These are phyloP conservation scores for Plectosphaerella sp. DNA, from an alignment of 2,329 filamentous ascomycete species.

Conservation along the genomic window DNA sequence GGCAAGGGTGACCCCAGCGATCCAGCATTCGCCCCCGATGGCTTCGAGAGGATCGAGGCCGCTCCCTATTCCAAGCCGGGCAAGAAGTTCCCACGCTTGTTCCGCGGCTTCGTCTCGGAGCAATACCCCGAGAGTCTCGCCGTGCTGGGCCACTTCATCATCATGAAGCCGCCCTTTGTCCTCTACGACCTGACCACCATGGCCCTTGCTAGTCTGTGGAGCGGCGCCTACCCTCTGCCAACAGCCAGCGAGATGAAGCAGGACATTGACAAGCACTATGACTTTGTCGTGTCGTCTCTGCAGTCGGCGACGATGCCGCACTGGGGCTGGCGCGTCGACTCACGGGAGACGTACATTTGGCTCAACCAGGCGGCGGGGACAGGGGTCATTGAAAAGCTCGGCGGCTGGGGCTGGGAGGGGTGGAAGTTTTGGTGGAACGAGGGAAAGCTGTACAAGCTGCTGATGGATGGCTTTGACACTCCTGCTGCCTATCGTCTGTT, in stretches of 20 bases:
- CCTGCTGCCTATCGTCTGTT: conserved; percentile 36
- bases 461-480: conserved; percentile 33
- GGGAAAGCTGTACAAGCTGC: conserved; percentile 30
- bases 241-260: conserved; percentile 14
- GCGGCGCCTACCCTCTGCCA: conserved; percentile 15
- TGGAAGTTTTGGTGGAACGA: conserved; percentile 40
- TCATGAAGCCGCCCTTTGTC: conserved; percentile 19
- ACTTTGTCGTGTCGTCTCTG: conserved; percentile 14
- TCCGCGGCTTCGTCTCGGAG: conserved; percentile 23
- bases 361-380: conserved; percentile 37
- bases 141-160: conserved; percentile 19
- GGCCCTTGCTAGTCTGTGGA: conserved; percentile 23
- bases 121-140: conserved; percentile 25
- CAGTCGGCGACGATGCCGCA: conserved; percentile 17
- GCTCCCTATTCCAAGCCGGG: conserved; percentile 15
- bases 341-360: conserved; percentile 22
- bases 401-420: conserved; percentile 29
- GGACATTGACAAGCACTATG: conserved; percentile 24
- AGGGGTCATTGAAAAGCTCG: conserved; percentile 31
- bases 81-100: conserved; percentile 21
- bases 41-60: conserved; percentile 15
- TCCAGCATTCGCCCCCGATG: conserved; percentile 18
- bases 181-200: conserved; percentile 23
- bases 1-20: conserved; percentile 21
- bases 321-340: conserved; percentile 17